Conservation (phyloP, 2,329 filamentous ascomycete species). For the Fusarium acutatum region DNA sequence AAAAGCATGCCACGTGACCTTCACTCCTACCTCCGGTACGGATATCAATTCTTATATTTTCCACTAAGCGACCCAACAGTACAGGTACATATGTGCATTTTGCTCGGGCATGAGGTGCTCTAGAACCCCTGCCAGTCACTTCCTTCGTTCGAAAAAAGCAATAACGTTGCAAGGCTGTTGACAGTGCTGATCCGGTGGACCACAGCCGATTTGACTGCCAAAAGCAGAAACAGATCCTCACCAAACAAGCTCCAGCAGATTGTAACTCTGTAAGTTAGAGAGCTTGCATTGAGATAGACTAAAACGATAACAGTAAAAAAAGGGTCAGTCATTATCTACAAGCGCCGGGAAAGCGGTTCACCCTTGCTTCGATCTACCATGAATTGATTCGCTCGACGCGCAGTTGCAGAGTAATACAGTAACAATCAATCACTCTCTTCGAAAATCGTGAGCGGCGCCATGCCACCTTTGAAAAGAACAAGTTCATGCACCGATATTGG, state of each 20-base stretch:
- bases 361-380: conserved; percentile 2
- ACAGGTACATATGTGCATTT: not conserved
- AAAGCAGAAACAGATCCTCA: conserved; percentile 28
- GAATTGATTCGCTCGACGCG: conserved; percentile 4
- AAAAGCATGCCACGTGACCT: conserved; percentile 17
- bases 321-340: conserved; percentile 15
- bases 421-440: not conserved
- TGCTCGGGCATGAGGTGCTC: not conserved
- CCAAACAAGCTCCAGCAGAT: not conserved
- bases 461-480: conserved; percentile 54
- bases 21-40: not conserved
- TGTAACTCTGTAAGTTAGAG: conserved; percentile 26
- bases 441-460: conserved; percentile 31
- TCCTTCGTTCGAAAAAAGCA: conserved; percentile 3
- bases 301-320: conserved; percentile 19
- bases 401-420: not conserved
- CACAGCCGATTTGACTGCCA: conserved; percentile 11
- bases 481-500: conserved; percentile 71
- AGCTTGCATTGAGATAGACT: conserved; percentile 6
- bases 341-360: not conserved
- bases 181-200: conserved; percentile 21
- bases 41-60: not conserved
- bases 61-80: not conserved
- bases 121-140: not conserved
- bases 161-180: not conserved